These are phyloP conservation scores for Aspergillus biplanus DNA, from an alignment of 495 filamentous ascomycete genomes.

Conservation along the genomic window DNA sequence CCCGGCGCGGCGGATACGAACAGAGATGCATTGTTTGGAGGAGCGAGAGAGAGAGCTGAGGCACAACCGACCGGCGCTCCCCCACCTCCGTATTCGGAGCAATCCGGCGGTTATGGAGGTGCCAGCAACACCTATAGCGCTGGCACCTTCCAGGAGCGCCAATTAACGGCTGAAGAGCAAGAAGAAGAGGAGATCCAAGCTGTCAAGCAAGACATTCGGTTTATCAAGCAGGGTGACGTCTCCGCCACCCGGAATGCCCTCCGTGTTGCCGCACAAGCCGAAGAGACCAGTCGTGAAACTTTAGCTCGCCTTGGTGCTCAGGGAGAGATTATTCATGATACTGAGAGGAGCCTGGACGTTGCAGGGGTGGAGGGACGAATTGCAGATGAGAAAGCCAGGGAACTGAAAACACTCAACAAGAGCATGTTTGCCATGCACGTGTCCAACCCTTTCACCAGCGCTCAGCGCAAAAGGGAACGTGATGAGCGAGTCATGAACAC, in stretches of 20 bases:
- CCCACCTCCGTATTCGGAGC: constrained; percentile 50
- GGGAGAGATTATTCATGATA: constrained; percentile 76
- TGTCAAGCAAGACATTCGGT: constrained; percentile 73
- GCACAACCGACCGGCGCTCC: constrained; percentile 42
- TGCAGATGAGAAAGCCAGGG: constrained; percentile 75
- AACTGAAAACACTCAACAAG: constrained; percentile 75
- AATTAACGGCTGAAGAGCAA: constrained; percentile 76
- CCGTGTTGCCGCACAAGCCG: constrained; percentile 65
- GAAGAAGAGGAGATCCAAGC: constrained; percentile 70
- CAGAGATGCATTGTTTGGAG: constrained; percentile 67
- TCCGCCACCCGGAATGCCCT: constrained; percentile 71
- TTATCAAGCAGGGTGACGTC: constrained; percentile 76
- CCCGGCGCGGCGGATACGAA: constrained; percentile 54
- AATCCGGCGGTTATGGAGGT: constrained; percentile 45
- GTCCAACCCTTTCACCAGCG: constrained; percentile 70
- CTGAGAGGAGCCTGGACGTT: constrained; percentile 73
- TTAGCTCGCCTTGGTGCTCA: constrained; percentile 73
- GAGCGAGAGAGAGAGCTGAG: constrained; percentile 58
- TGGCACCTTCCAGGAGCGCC: constrained; percentile 62
- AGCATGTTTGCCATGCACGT: constrained; percentile 85
- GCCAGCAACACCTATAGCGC: constrained; percentile 58
- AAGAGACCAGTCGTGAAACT: constrained; percentile 71
- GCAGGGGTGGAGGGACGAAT: constrained; percentile 67
- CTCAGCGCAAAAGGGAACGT: constrained; percentile 56
- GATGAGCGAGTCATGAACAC: constrained; percentile 65